These are phyloP conservation scores for Asterophora parasitica DNA, from an alignment of 768 basidiomycete genomes.

Conservation along the genomic window DNA sequence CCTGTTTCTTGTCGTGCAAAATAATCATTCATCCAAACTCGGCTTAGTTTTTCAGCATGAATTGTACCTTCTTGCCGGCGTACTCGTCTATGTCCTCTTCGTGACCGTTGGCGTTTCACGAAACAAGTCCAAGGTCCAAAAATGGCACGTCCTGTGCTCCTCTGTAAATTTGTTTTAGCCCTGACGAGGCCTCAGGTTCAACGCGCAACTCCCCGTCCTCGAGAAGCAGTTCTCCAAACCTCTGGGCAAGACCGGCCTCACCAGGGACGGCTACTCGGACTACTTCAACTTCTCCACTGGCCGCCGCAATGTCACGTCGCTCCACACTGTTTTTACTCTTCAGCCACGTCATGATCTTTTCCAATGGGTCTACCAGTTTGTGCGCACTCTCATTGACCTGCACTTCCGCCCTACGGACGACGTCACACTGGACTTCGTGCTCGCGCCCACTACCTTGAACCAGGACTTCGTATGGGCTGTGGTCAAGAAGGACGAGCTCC, in stretches of 20 bases:
- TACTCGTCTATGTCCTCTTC: conserved; percentile 53
- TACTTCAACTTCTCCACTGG: conserved; percentile 88
- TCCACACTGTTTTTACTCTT: conserved; percentile 77
- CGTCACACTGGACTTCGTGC: conserved; percentile 75
- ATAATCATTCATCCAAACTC: conserved; percentile 5
- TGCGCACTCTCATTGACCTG: conserved; percentile 67
- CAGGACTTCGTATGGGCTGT: conserved; percentile 80
- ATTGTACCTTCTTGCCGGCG: conserved; percentile 43
- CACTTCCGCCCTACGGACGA: conserved; percentile 67
- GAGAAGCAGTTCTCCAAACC: conserved; percentile 74
- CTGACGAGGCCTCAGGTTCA: conserved; percentile 41
- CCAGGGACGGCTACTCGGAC: conserved; percentile 69
- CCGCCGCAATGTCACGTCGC: conserved; percentile 65
- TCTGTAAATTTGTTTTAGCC: conserved; percentile 8
- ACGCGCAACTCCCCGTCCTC: conserved; percentile 54
- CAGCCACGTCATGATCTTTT: conserved; percentile 81
- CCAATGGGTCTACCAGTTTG: conserved; percentile 57
- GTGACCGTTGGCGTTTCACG: conserved; percentile 55
- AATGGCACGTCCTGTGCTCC: conserved; percentile 49
- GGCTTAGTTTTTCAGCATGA: conserved; percentile 64
- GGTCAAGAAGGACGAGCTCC: conserved; percentile 75
- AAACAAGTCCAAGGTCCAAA: conserved; percentile 58
- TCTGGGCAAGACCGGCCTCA: conserved; percentile 43
- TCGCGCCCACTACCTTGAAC: conserved; percentile 45
- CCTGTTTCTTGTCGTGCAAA: background rate